Percentiles rank a stretch among this genome's conserved stretches.
Evolutionary conservation across 176 grass and related monocot species (phyloP).

Genomic region (Tuctoria greenei): DNA sequence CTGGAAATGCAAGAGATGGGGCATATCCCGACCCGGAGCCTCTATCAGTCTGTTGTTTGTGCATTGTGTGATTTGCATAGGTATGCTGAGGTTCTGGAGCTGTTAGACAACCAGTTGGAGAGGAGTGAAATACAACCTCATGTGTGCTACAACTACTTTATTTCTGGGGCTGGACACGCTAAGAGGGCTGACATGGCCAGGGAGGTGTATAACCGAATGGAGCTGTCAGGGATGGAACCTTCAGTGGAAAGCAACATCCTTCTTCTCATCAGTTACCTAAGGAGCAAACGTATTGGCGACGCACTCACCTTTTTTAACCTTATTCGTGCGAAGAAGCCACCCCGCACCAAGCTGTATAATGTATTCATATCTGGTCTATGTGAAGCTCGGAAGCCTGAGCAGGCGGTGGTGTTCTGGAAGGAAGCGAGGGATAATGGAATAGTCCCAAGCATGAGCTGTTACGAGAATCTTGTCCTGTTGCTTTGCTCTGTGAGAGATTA

Average conservation of each 20-base stretch:
- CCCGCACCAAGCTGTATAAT: constrained; percentile 74
- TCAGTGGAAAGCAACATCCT: constrained; percentile 55
- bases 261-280: constrained; percentile 81
- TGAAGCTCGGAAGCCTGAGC: constrained; percentile 64
- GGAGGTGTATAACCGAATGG: constrained; percentile 73
- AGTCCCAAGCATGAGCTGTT: constrained; percentile 72
- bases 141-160: constrained; percentile 84
- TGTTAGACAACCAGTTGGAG: constrained; percentile 70
- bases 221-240: constrained; percentile 61
- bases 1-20: constrained; percentile 95
- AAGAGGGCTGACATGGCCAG: constrained; percentile 73
- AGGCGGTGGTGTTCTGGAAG: constrained; percentile 80
- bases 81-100: constrained; percentile 58
- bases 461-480: constrained; percentile 80
- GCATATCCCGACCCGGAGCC: constrained; percentile 58
- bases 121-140: constrained; percentile 48
- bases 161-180: constrained; percentile 68
- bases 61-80: constrained; percentile 68
- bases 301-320: constrained; percentile 66
- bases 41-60: constrained; percentile 68
- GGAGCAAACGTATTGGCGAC: constrained; percentile 71
- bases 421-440: constrained; percentile 75
- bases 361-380: constrained; percentile 81
- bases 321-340: constrained; percentile 56
- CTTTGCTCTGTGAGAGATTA: constrained; percentile 65